These are phyloP conservation scores for Hygrophoropsis aurantiaca DNA, from an alignment of 768 basidiomycete genomes.

Conservation along the genomic window DNA sequence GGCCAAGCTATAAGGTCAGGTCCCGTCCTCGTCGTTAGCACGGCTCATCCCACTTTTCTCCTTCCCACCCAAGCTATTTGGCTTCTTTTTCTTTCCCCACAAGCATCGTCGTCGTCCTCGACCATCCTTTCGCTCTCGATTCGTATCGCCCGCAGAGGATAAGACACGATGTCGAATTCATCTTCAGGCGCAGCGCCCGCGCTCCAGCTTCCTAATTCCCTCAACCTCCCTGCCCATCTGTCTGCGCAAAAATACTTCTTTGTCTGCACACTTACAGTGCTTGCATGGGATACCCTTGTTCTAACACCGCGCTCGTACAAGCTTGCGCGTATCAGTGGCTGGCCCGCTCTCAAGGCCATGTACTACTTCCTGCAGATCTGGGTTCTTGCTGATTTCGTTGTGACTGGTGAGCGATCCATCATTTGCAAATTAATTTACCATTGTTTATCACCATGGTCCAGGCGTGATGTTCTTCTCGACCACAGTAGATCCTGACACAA, in stretches of 20 bases:
- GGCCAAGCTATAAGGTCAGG: no score
- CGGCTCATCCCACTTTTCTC: no score
- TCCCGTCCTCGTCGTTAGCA: no score
- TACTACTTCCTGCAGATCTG: constrained; percentile 74
- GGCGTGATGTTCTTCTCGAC: constrained; percentile 87
- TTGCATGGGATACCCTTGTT: constrained; percentile 88
- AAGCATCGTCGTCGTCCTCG: neutral
- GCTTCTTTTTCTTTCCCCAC: neutral
- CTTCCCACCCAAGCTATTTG: constrained; percentile 5
- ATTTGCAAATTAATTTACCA: neutral
- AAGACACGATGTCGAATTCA: constrained; percentile 19
- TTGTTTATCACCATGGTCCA: constrained; percentile 23
- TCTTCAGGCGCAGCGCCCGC: neutral
- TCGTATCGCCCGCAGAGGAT: no score
- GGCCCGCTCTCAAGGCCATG: constrained; percentile 77
- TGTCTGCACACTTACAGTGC: constrained; percentile 86
- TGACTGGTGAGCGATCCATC: constrained; percentile 53
- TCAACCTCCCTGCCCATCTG: constrained; percentile 75
- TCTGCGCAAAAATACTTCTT: constrained; percentile 88
- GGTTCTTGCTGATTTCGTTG: constrained; percentile 78
- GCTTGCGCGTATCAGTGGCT: constrained; percentile 57
- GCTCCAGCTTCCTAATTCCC: constrained; percentile 55
- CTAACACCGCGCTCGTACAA: constrained; percentile 78
- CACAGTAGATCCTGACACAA: constrained; percentile 43
- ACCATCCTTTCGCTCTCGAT: neutral